Evolutionary conservation across 768 basidiomycete species (phyloP), one percentile per base, ranked within the genome.

Genomic region (Suillus plorans): DNA sequence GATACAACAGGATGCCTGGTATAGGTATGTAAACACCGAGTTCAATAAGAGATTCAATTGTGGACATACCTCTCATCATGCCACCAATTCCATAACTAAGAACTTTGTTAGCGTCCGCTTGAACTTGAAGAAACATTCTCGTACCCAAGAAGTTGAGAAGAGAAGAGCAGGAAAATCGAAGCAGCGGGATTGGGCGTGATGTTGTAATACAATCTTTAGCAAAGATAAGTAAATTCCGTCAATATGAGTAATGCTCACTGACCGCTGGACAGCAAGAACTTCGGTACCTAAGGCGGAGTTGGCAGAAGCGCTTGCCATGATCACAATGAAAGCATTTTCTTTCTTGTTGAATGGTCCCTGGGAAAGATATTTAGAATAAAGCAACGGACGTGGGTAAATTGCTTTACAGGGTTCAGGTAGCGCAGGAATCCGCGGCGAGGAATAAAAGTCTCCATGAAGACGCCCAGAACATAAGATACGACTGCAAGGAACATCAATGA

Each of bases 271-370:
- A 6, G 82, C 82, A 25, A 84, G 68, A 6, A 83, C 81, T 67
- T 83, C 81, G 5, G 82, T 83, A 7, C 79, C 83, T 34, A 84
- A 77, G 3, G 83, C 83, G 4, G 80, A 79, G 61, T 80, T 83
- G 13, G 82, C 81, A 3, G 82, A 81, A 5, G 82, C 81, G 62
- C 79, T 78, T 49, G 82, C 69, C 82, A 83, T 84, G 63, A 84
- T 81, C 16, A 83, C 80, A 50, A 84, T 79, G 66, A 83, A 81
- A 4, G 82, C 81, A 72, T 84, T 82, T 70, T 84, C 84, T 64
- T 83, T 83, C 71, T 82, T 83, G 69, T 84, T 83, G 72, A 82
- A 83, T 3, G 83, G 81, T 22, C 80, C 79, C 82, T 83, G 53
- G 10, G 39, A 49, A 56, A n/a, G 41, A 60, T 64, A 14, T 34